A percentile compares a stretch with the other conserved stretches of the same genome.
Evolutionary conservation across 176 grass and related monocot species (phyloP).

Genomic region (Microstegium vimineum): DNA sequence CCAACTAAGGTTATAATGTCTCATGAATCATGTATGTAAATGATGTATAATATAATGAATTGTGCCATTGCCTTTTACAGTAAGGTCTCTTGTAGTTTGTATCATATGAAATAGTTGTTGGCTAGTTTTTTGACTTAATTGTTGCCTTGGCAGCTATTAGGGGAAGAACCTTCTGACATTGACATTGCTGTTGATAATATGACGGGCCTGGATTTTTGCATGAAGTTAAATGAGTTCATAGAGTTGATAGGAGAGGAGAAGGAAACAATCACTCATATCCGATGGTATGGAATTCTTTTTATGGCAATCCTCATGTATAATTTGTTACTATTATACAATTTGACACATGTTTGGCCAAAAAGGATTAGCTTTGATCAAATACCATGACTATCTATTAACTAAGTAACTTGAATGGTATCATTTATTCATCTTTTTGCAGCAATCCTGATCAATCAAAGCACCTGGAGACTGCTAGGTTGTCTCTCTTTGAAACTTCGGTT

Average conservation of each 20-base stretch:
- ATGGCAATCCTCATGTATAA: not conserved
- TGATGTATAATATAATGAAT: not conserved
- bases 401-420: not conserved
- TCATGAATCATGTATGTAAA: not conserved
- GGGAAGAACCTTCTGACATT: constrained; percentile 86
- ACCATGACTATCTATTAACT: not conserved
- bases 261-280: constrained; percentile 73
- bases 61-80: not conserved
- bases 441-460: constrained; percentile 99
- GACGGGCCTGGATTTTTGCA: constrained; percentile 76
- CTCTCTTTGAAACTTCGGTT: constrained; percentile 56
- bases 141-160: constrained; percentile 57
- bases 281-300: constrained; percentile 54
- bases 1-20: not conserved
- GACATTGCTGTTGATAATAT: constrained; percentile 95
- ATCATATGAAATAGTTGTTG: too few species aligned
- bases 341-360: constrained; percentile 7
- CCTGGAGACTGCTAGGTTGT: constrained; percentile 87
- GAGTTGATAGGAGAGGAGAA: constrained; percentile 56
- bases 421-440: constrained; percentile 49
- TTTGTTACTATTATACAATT: not conserved
- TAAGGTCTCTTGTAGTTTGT: too few species aligned
- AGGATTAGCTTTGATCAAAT: not conserved
- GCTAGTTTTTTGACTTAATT: not conserved
- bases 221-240: constrained; percentile 79